Base-by-base conservation (phyloP, 208 protist species). In the Leishmania guyanensis region DNA sequence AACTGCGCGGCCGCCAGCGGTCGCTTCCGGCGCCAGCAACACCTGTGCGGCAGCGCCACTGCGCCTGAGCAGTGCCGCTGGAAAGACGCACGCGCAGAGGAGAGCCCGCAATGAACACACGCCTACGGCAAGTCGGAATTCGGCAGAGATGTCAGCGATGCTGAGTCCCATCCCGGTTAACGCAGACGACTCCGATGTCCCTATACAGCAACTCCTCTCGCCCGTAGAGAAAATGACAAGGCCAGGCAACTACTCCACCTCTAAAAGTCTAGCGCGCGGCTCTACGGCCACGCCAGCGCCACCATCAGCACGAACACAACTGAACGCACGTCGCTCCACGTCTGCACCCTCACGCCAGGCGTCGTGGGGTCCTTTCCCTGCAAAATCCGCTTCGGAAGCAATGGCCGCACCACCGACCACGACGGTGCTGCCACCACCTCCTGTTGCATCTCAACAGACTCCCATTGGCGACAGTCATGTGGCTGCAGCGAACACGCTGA, bases 161-260 rank as follows among this genome's bases (percentile, higher is more conserved):
- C 81, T 81, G 20, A 90, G 87, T 60, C 87, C 87, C 22, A 88
- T 85, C 53, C 84, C 84, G 20, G 77, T 88, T 10, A 74, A 84
- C 51, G 75, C 78, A 2, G 87, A 88, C 60, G 76, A 85, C 64
- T 81, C 84, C 0, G 83, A 89, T 36, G 77, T 46, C 20, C 77
- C 75, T 56, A 71, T 87, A 36, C 10, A 81, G 6, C 39, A 77
- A 14, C 60, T 86, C 16, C 54, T 82, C 0, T 56, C 78, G 10
- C 66, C 65, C n/a, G 74, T 80, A 36, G 33, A n/a, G 20, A 0
- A 36, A 12, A 39, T 22, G 70, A 0, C 46, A 22, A 20, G 29
- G 48, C 10, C 48, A 9, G 65, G 56, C 0, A n/a, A 48, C 14
- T 39, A 58, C 10, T 48, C 33, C 29, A 36, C 71, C 3, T 16